Base-by-base conservation (phyloP, 257 asterid species). In the Ajuga chamaepitys region DNA sequence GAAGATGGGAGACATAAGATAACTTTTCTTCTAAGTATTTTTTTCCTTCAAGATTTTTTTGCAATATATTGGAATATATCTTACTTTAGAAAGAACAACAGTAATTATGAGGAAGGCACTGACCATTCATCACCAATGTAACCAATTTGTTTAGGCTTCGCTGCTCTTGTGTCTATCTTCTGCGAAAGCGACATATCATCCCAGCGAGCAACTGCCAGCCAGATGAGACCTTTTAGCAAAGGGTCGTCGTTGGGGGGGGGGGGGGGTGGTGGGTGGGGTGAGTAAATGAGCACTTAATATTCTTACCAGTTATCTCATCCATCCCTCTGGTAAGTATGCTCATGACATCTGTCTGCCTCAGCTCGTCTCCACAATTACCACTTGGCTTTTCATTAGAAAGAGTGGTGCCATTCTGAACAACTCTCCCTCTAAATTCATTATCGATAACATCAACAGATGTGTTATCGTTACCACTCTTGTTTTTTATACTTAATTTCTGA, bases 61-160 rank as follows among this genome's bases (percentile, higher is more conserved):
- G n/a, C n/a, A n/a, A n/a, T n/a, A n/a, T n/a, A n/a, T n/a, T n/a
- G n/a, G n/a, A n/a, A n/a, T n/a, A 3, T 41, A 34, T 21, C 10
- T 22, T 34, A 21, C 16, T 0, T 47, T 25, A n/a, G n/a, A n/a
- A n/a, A n/a, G n/a, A n/a, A n/a, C 12, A 5, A 28, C 3, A 10
- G 7, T 9, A 53, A 17, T 4, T 7, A 20, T 20, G 12, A 53
- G 26, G 45, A 30, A 48, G 40, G 18, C 24, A 75, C 96, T 83
- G 70, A 90, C 99, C 99, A 90, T 64, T 85, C 98, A 64, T 88
- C 95, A 25, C 88, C 96, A 68, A 88, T 28, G 69, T 90, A 80
- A 67, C 99, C 99, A 51, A 94, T 88, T 66, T 59, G 78, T 38
- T 70, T 62, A 47, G 68, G 42, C 74, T 64, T 73, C 13, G 24